phyloP scores from a whole-genome alignment of 169 alveolate species.

The Plasmodium ovale region DNA sequence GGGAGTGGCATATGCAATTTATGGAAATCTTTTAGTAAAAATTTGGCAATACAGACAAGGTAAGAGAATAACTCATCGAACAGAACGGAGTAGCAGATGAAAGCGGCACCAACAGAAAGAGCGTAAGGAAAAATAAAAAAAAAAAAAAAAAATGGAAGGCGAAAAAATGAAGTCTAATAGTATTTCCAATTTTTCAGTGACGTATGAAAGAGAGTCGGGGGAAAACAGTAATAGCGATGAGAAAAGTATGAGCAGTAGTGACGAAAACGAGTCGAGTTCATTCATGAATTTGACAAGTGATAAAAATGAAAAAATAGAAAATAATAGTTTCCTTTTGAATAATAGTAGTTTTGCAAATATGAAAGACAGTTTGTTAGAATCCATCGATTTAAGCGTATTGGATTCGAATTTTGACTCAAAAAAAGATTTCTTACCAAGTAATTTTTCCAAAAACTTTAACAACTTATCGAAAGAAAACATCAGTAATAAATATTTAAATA shows the following conservation, averaged over 20 bases:
- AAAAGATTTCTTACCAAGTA: constrained; percentile 55
- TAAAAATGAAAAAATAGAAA: constrained; percentile 55
- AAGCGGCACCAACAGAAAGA: no score
- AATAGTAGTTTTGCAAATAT: constrained; percentile 68
- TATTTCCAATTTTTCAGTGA: constrained; percentile 65
- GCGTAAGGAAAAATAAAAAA: no score
- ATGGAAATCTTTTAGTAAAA: no score
- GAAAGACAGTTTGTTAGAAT: constrained; percentile 68
- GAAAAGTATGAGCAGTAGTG: constrained; percentile 56
- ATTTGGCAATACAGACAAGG: no score
- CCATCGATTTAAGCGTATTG: constrained; percentile 68
- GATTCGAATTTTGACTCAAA: constrained; percentile 71
- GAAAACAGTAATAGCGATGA: constrained; percentile 61
- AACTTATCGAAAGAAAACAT: constrained; percentile 60
- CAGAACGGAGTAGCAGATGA: no score
- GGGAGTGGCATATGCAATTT: no score
- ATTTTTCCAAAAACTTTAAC: constrained; percentile 61
- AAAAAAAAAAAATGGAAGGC: constrained; percentile 47
- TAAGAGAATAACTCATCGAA: no score
- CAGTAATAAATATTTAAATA: constrained; percentile 63
- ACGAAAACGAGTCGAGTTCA: constrained; percentile 65
- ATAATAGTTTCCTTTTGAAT: constrained; percentile 43
- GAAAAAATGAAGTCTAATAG: constrained; percentile 56
- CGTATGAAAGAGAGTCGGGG: constrained; percentile 63
- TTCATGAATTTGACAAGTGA: constrained; percentile 58